Evolutionary conservation across 306 rosid species (phyloP), one percentile per base, ranked within the genome.

Genomic region (Dryas drummondii): DNA sequence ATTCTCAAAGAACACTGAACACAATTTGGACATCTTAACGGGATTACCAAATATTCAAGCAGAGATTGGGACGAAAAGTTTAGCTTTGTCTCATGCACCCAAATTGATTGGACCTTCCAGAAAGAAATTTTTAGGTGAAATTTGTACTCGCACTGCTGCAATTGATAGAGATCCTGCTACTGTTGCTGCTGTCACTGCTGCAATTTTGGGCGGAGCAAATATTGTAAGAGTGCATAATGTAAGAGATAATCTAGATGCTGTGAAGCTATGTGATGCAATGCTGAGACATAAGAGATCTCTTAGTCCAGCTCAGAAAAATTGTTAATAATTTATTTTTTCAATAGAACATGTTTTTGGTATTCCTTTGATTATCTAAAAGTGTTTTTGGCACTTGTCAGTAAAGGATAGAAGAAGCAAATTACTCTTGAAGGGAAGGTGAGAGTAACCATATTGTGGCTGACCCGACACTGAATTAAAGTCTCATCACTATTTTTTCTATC

Each of bases 191-290:
- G 82, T 92, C 59, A 85, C 96, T 6, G 77, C 86, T 11, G 79
- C 88, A 45, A 85, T 94, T 64, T 76, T 92, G 49, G 87, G 85
- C 7, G 97, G 97, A 65, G 99, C 97, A 50, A 88, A 94, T 79
- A 90, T 94, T 53, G 91, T 89, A 27, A 87, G 99, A 81, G 97
- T 92, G 61, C 97, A 92, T 79, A 94, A 94, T 72, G 90, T 94
- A 46, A 87, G 88, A 80, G 93, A 86, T 70, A 92, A 87, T 73
- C 51, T 84, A 51, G 96, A 94, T 78, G 93, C 97, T 13, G 96
- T 78, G 74, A 94, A 87, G 78, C 72, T 94, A 55, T 88, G 99
- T 42, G 90, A 94, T 80, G 91, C 97, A 78, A 80, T 89, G 75
- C 83, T 71, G 17, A 90, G 85, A 81, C 77, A 62, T 59, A 87